phyloP scores from a whole-genome alignment of 1,139 yeast genomes.

The Blastobotrys persicus region DNA sequence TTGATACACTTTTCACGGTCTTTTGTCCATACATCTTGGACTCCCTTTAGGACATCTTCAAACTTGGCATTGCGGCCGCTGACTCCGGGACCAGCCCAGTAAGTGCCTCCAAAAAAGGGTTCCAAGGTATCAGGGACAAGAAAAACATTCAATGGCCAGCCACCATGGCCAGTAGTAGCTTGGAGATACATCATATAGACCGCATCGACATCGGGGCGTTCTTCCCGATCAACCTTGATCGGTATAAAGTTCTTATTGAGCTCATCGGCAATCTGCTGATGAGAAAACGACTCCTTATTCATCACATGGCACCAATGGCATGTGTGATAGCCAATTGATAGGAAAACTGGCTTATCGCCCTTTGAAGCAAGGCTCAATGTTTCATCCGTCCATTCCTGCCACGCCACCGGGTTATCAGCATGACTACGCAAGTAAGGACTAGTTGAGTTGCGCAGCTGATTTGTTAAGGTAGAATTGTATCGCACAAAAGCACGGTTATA shows the following conservation, averaged over 20 bases:
- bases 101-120: conserved; percentile 42
- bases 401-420: conserved; percentile 35
- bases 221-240: conserved; percentile 41
- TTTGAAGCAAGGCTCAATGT: conserved; percentile 35
- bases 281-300: conserved; percentile 38
- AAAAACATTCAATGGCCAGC: conserved; percentile 44
- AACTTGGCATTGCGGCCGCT: conserved; percentile 27
- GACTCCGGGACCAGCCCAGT: conserved; percentile 39
- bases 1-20: conserved; percentile 29
- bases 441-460: conserved; percentile 28
- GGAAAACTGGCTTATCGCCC: conserved; percentile 37
- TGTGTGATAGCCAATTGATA: conserved; percentile 41
- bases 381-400: conserved; percentile 41
- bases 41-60: conserved; percentile 32
- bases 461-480: conserved; percentile 19
- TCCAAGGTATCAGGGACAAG: conserved; percentile 37
- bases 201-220: conserved; percentile 41
- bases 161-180: conserved; percentile 40
- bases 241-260: conserved; percentile 38
- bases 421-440: conserved; percentile 34
- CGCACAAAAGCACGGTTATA: not conserved
- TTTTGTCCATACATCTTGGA: conserved; percentile 32
- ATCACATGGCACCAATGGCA: conserved; percentile 44
- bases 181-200: conserved; percentile 42
- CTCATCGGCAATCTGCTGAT: conserved; percentile 32